phyloP scores from a whole-genome alignment of 805 yeast genomes.

The Candida hispaniensis region DNA sequence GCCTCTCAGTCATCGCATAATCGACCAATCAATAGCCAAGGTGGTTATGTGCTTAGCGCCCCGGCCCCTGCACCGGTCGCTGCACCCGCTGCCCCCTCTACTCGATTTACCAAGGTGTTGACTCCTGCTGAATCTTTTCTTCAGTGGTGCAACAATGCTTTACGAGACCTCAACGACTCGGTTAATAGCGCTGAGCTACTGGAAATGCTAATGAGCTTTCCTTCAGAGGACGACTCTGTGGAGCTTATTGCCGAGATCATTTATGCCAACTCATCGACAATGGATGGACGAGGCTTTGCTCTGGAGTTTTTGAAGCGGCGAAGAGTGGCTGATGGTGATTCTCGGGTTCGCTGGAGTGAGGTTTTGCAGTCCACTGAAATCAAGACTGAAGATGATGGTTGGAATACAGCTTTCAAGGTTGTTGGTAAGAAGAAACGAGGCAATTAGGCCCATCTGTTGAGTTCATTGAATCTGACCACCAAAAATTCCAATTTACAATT shows the following conservation, averaged over 20 bases:
- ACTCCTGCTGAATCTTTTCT: slow-evolving; percentile 26
- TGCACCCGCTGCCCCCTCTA: slow-evolving; percentile 9
- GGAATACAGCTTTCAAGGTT: slow-evolving; percentile 44
- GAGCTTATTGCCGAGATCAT: slow-evolving; percentile 89
- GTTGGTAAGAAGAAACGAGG: slow-evolving; percentile 44
- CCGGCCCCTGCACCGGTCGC: slow-evolving; percentile 17
- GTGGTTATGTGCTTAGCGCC: slow-evolving; percentile 4
- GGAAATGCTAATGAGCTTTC: slow-evolving; percentile 69
- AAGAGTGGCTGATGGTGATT: slow-evolving; percentile 51
- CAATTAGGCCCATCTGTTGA: slow-evolving; percentile 1
- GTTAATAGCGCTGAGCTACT: slow-evolving; percentile 71
- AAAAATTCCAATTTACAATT: no score
- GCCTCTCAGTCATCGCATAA: neutral
- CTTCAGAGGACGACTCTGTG: slow-evolving; percentile 59
- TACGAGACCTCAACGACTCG: slow-evolving; percentile 51
- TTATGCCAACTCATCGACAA: slow-evolving; percentile 73
- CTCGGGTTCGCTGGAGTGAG: slow-evolving; percentile 45
- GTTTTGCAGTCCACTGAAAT: slow-evolving; percentile 40
- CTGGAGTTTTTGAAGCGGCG: slow-evolving; percentile 76
- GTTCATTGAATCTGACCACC: neutral
- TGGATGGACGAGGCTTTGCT: slow-evolving; percentile 94
- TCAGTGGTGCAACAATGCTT: slow-evolving; percentile 32
- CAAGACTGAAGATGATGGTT: slow-evolving; percentile 28
- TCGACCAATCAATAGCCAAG: slow-evolving; percentile 4
- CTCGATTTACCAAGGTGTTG: no score